A percentile compares a stretch with the other conserved stretches of the same genome.
These are phyloP conservation scores for Collybia sordida DNA, from an alignment of 768 basidiomycete genomes.

Conservation along the genomic window DNA sequence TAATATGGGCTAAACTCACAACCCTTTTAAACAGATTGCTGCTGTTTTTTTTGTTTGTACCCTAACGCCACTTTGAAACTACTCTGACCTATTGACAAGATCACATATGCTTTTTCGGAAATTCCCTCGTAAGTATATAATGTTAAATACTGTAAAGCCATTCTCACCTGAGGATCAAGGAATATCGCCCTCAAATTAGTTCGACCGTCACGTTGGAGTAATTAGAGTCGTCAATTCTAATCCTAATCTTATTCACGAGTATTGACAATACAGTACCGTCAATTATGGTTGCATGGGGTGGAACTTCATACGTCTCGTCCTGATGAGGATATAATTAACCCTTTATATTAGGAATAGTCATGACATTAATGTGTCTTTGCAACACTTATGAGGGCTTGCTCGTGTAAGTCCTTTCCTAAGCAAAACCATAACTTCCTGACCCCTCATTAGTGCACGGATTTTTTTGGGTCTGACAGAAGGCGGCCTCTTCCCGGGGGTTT, in stretches of 20 bases:
- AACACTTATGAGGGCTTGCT: slow-evolving; percentile 27
- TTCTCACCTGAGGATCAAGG: slow-evolving; percentile 9
- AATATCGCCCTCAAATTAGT: slow-evolving; percentile 30
- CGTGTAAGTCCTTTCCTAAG: slow-evolving; percentile 13
- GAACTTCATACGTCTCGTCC: not conserved
- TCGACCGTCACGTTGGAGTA: slow-evolving; percentile 30
- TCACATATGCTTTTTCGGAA: slow-evolving; percentile 32
- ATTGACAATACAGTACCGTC: slow-evolving; percentile 19
- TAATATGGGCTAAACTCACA: not conserved
- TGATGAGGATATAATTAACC: no score
- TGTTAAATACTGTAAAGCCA: not conserved
- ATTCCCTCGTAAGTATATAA: slow-evolving; percentile 27
- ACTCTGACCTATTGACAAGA: slow-evolving; percentile 9
- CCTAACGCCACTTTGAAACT: not conserved
- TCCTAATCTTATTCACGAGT: not conserved
- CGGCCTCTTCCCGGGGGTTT: slow-evolving; percentile 36
- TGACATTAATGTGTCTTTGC: slow-evolving; percentile 32
- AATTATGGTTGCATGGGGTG: slow-evolving; percentile 32
- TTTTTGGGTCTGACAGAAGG: slow-evolving; percentile 40
- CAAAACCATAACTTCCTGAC: not conserved
- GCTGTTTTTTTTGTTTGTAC: slow-evolving; percentile 31
- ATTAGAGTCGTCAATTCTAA: not conserved
- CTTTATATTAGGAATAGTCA: slow-evolving; percentile 16
- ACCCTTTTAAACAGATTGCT: slow-evolving; percentile 21
- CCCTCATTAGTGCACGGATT: slow-evolving; percentile 27